Percentiles rank a stretch among this genome's conserved stretches.
Conservation (phyloP, 768 basidiomycete species). For the Rhizopogon salebrosus region DNA sequence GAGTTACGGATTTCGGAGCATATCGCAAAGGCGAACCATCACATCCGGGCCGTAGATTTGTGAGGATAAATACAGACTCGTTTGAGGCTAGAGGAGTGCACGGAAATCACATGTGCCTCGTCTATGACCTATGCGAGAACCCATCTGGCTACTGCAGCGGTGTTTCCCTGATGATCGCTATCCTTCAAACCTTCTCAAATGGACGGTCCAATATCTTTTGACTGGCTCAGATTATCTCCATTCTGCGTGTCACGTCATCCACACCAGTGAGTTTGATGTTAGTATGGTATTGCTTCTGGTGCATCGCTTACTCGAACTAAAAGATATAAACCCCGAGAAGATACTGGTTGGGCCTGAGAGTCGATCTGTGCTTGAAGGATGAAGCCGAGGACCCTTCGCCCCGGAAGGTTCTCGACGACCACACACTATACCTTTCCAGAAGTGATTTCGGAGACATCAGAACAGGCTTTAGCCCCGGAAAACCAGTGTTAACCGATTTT, state of each 20-base stretch:
- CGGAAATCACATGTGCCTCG: background rate
- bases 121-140: background rate
- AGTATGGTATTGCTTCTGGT: background rate
- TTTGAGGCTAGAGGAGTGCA: too few species aligned
- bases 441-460: background rate
- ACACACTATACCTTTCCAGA: background rate
- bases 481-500: background rate
- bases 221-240: background rate
- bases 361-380: background rate
- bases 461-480: background rate
- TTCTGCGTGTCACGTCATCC: background rate
- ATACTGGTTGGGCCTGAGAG: background rate
- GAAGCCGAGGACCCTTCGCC: background rate
- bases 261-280: background rate
- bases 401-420: background rate
- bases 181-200: background rate
- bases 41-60: background rate
- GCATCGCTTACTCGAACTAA: background rate
- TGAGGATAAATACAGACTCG: too few species aligned
- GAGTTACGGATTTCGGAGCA: background rate
- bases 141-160: background rate
- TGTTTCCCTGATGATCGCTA: background rate
- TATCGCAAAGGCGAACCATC: background rate
- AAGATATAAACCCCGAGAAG: background rate
- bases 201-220: background rate